Percentiles rank a stretch among this genome's conserved stretches.
Conservation (phyloP, 2,329 filamentous ascomycete species). For the Fusarium dimerum region DNA sequence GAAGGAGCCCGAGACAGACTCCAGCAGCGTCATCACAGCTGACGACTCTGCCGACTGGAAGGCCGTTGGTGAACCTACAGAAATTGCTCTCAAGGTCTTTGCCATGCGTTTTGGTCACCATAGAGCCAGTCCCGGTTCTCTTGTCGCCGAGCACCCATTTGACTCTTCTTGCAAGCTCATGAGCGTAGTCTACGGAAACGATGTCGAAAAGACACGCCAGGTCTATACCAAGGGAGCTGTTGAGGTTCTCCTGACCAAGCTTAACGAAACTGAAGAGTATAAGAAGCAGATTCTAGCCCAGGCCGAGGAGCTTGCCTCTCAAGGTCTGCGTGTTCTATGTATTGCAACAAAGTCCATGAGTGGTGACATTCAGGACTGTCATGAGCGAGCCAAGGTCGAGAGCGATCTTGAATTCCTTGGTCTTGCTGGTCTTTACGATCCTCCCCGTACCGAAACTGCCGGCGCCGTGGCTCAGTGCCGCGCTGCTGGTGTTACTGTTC, state of each 20-base stretch:
- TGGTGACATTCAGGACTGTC: conserved; percentile 35
- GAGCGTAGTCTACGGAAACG: conserved; percentile 63
- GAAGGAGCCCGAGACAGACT: conserved; percentile 48
- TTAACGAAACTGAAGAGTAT: conserved; percentile 47
- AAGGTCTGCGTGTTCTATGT: conserved; percentile 69
- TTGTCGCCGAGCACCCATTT: conserved; percentile 69
- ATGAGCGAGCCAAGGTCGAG: conserved; percentile 57
- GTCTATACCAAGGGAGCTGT: conserved; percentile 61
- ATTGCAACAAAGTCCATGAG: conserved; percentile 56
- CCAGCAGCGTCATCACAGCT: conserved; percentile 48
- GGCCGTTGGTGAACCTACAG: conserved; percentile 67
- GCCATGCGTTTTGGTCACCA: conserved; percentile 65
- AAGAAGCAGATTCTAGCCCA: conserved; percentile 49
- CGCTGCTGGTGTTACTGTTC: conserved; percentile 63
- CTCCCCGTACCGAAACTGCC: conserved; percentile 67
- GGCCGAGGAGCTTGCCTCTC: conserved; percentile 58
- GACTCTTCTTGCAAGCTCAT: conserved; percentile 75
- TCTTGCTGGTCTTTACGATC: conserved; percentile 71
- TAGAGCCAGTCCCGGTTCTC: conserved; percentile 44
- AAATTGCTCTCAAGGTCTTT: conserved; percentile 74
- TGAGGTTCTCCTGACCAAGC: conserved; percentile 56
- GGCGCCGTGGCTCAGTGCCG: conserved; percentile 61
- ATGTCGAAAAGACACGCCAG: conserved; percentile 35
- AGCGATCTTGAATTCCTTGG: conserved; percentile 64
- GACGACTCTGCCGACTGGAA: conserved; percentile 51